These are phyloP conservation scores for Rugonectria rugulosa DNA, from an alignment of 2,329 filamentous ascomycete species.

Conservation along the genomic window DNA sequence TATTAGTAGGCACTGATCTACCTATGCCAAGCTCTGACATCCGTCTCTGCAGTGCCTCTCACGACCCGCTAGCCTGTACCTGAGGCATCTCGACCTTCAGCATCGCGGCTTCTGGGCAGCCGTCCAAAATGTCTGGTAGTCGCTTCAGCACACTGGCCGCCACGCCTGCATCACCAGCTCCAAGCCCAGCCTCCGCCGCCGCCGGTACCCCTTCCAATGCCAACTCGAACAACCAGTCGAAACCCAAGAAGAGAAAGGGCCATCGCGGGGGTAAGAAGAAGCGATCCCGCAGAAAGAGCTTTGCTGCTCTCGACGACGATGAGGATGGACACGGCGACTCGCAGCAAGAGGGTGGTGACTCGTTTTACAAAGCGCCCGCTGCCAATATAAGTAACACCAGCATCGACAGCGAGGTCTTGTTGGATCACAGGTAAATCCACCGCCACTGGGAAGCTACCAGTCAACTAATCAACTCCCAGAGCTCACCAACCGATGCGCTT, in stretches of 20 bases:
- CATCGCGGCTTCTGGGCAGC: constrained; percentile 14
- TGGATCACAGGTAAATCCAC: constrained; percentile 78
- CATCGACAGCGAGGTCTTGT: constrained; percentile 84
- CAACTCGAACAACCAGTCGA: constrained; percentile 26
- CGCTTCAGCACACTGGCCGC: constrained; percentile 40
- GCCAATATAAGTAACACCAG: constrained; percentile 81
- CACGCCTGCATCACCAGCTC: constrained; percentile 23
- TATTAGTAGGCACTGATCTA: no score
- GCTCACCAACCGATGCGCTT: constrained; percentile 69
- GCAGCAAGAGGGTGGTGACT: constrained; percentile 45
- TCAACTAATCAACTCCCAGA: constrained; percentile 43
- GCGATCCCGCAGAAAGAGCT: constrained; percentile 79
- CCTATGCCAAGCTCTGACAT: no score
- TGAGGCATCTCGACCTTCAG: neutral
- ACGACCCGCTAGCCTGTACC: constrained; percentile 2
- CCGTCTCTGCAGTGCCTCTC: no score
- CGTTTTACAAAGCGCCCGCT: constrained; percentile 58
- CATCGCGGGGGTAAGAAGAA: constrained; percentile 83
- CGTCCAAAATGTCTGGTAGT: constrained; percentile 43
- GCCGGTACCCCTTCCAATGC: constrained; percentile 24
- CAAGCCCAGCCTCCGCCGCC: constrained; percentile 21
- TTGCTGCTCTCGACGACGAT: constrained; percentile 71
- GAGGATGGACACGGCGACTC: constrained; percentile 50
- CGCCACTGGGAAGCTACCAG: neutral
- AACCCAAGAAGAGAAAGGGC: constrained; percentile 70